A percentile compares a stretch with the other conserved stretches of the same genome.
Conservation (phyloP, 768 basidiomycete genomes). For the Pisolithus sp. region DNA sequence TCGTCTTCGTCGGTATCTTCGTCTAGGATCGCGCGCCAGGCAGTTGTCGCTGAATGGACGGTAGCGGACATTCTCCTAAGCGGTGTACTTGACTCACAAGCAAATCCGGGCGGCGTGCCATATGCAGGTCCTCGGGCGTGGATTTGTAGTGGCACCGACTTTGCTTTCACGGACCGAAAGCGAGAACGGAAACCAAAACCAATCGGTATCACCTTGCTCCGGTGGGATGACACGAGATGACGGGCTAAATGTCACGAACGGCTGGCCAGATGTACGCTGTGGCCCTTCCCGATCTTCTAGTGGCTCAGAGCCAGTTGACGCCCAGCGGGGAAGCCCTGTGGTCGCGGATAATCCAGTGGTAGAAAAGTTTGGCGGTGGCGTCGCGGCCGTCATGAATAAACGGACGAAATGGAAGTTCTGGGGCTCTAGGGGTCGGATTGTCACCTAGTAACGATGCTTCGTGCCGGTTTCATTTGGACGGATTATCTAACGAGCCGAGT, state of each 20-base stretch:
- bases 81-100: slow-evolving; percentile 26
- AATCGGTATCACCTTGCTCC: neutral
- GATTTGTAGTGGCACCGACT: slow-evolving; percentile 26
- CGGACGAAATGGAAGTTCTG: slow-evolving; percentile 2
- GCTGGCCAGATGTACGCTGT: too few species aligned
- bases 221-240: neutral
- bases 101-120: slow-evolving; percentile 6
- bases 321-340: too few species aligned
- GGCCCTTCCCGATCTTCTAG: neutral
- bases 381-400: neutral
- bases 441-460: neutral
- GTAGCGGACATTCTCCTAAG: slow-evolving; percentile 30
- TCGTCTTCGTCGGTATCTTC: neutral
- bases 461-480: too few species aligned
- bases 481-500: neutral
- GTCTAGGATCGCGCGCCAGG: neutral
- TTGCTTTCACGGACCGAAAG: slow-evolving; percentile 21
- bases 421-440: neutral
- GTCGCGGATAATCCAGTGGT: neutral
- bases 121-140: slow-evolving; percentile 21
- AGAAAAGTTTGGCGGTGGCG: neutral
- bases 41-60: slow-evolving; percentile 20
- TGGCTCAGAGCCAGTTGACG: neutral
- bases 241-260: too few species aligned
- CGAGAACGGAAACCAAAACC: neutral